Percentiles rank a stretch among this genome's conserved stretches.
Conservation (phyloP, 2,329 filamentous ascomycete species). For the Fusarium newnesense region DNA sequence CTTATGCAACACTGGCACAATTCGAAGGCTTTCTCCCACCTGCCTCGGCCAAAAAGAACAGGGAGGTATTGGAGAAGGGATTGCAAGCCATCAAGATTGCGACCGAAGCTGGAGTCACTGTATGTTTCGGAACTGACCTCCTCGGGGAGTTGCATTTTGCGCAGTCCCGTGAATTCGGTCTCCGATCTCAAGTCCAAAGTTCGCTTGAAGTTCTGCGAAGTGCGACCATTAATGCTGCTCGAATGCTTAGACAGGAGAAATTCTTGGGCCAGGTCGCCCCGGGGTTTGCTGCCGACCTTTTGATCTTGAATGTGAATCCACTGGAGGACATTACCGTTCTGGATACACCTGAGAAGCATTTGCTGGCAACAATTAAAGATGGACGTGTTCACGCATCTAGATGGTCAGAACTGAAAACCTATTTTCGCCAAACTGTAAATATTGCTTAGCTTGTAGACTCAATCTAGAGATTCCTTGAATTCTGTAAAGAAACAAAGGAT, state of each 20-base stretch:
- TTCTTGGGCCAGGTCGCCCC: neutral
- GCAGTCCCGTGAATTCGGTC: neutral
- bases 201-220: neutral
- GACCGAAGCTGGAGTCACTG: neutral
- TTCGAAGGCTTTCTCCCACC: neutral
- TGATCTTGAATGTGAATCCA: neutral
- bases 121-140: neutral
- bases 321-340: neutral
- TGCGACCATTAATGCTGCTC: neutral
- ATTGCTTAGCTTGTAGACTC: neutral
- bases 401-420: neutral
- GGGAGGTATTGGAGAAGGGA: neutral
- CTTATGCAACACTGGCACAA: neutral
- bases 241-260: neutral
- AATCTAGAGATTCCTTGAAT: neutral
- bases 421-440: neutral
- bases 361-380: neutral
- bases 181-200: neutral
- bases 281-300: neutral
- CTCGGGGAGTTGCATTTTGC: neutral
- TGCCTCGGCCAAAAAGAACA: neutral
- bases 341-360: neutral
- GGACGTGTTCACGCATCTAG: neutral
- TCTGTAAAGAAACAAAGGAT: neutral
- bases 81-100: neutral